Percentiles rank a stretch among this genome's conserved stretches.
These are phyloP conservation scores for Cucurbita ficifolia DNA, from an alignment of 306 rosid genomes.

Conservation along the genomic window DNA sequence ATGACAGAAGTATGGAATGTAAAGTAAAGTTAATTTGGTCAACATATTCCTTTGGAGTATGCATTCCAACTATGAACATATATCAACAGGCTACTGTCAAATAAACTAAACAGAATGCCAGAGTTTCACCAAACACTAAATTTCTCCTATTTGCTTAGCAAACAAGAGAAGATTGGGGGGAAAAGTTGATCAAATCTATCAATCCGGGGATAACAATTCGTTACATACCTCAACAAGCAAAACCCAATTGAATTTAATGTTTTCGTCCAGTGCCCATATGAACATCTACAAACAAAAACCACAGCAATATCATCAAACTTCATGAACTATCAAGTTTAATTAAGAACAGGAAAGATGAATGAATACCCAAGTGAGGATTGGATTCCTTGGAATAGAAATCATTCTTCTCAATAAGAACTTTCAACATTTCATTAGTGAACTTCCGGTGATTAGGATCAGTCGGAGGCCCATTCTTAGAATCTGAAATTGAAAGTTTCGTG, in stretches of 20 bases:
- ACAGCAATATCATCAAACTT: background rate
- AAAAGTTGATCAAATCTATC: background rate
- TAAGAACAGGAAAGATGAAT: background rate
- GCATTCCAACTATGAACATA: background rate
- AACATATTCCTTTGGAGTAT: background rate
- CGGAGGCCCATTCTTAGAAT: conserved; percentile 26
- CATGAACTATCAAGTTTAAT: background rate
- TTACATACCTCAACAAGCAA: background rate
- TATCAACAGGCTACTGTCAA: background rate
- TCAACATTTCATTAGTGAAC: conserved; percentile 41
- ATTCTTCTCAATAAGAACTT: conserved; percentile 41
- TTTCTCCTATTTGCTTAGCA: background rate
- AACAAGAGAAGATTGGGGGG: background rate
- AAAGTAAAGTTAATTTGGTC: background rate
- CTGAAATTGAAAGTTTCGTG: conserved; percentile 27
- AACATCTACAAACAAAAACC: background rate
- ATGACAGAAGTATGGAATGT: background rate
- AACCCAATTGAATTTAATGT: background rate
- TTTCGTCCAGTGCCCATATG: background rate
- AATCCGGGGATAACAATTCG: background rate
- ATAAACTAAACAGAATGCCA: background rate
- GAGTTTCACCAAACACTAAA: background rate
- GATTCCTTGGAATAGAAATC: conserved; percentile 57
- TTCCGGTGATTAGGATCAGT: conserved; percentile 49
- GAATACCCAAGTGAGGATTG: conserved; percentile 46